Evolutionary conservation across 1,139 yeast species (phyloP).

Genomic region (Kodamaea derodonti): DNA sequence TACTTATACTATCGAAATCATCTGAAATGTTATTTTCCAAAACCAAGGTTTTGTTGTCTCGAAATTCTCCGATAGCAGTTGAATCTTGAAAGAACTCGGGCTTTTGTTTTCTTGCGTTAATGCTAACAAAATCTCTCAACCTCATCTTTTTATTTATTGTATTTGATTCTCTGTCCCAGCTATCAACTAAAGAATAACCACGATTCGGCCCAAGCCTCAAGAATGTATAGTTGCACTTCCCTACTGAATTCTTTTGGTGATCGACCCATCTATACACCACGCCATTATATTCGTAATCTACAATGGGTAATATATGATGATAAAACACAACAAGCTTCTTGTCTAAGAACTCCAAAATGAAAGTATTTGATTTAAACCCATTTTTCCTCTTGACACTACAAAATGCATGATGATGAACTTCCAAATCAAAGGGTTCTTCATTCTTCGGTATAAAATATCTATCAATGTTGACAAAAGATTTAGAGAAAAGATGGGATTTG

Average conservation of each 20-base stretch:
- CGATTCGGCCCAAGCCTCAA: slow-evolving; percentile 1
- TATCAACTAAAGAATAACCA: slow-evolving; percentile 8
- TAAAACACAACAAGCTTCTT: slow-evolving; percentile 2
- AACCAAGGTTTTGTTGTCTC: background rate
- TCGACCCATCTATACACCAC: slow-evolving; percentile 8
- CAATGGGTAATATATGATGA: slow-evolving; percentile 7
- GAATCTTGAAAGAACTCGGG: slow-evolving; percentile 5
- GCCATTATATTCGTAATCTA: slow-evolving; percentile 9
- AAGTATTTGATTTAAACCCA: background rate
- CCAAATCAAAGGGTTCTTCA: background rate
- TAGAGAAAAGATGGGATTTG: background rate
- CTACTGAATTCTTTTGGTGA: slow-evolving; percentile 4
- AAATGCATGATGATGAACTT: background rate
- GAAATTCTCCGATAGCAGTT: slow-evolving; percentile 5
- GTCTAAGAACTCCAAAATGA: background rate
- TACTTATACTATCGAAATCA: slow-evolving; percentile 1
- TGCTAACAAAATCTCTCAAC: slow-evolving; percentile 1
- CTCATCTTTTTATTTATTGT: slow-evolving; percentile 2
- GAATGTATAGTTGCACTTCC: background rate
- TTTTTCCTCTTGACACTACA: background rate
- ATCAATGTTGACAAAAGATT: background rate
- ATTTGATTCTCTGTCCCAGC: slow-evolving; percentile 6
- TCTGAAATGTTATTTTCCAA: background rate
- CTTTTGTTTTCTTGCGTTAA: background rate
- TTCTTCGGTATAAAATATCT: background rate